Percentiles rank a stretch among this genome's conserved stretches.
These are phyloP conservation scores for Aureobasidium sp. DNA, from an alignment of 2,329 filamentous ascomycete species.

Conservation along the genomic window DNA sequence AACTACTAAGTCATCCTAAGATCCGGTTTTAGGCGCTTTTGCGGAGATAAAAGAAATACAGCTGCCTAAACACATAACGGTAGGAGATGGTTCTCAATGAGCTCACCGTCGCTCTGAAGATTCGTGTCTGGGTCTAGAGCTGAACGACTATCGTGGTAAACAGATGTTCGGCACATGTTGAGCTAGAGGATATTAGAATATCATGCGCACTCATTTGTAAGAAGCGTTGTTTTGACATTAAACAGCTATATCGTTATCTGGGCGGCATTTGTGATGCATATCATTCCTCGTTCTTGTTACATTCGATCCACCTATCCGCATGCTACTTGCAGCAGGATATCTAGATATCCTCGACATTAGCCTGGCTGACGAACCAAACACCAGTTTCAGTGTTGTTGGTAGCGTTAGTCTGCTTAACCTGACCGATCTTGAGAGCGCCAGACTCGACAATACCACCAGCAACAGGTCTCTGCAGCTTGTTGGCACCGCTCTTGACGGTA, in stretches of 20 bases:
- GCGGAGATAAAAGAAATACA: no score
- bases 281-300: neutral
- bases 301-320: neutral
- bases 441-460: conserved; percentile 45
- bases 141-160: no score
- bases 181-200: no score
- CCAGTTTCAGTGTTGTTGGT: conserved; percentile 28
- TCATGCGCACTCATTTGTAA: no score
- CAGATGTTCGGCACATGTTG: no score
- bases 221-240: no score
- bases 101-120: no score
- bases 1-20: no score
- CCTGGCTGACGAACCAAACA: conserved; percentile 18
- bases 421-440: conserved; percentile 46
- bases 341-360: neutral
- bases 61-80: no score
- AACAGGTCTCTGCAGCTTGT: conserved; percentile 45
- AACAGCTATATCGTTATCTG: neutral
- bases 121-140: no score
- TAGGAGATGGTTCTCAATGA: no score
- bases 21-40: no score
- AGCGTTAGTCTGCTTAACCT: conserved; percentile 27
- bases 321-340: neutral
- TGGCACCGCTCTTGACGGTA: conserved; percentile 54
- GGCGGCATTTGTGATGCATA: neutral